These are phyloP conservation scores for Trichoderma sp. DNA, from an alignment of 2,329 filamentous ascomycete species.

Conservation along the genomic window DNA sequence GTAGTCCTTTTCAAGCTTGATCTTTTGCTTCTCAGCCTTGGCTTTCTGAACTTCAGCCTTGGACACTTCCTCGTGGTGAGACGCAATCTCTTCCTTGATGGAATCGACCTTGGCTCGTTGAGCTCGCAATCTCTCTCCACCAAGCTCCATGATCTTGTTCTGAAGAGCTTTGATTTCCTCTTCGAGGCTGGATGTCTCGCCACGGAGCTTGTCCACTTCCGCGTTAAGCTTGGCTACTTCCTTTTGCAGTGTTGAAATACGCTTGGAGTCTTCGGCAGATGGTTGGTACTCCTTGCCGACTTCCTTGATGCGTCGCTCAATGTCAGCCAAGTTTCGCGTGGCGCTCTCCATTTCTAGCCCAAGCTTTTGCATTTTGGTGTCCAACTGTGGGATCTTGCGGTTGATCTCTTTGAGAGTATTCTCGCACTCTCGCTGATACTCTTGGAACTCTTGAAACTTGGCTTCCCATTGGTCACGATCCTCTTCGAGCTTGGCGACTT, in stretches of 20 bases:
- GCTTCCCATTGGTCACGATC: constrained; percentile 83
- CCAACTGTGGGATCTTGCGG: constrained; percentile 76
- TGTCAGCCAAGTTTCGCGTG: constrained; percentile 78
- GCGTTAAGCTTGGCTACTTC: constrained; percentile 71
- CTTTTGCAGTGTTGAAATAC: constrained; percentile 70
- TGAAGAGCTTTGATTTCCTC: constrained; percentile 90
- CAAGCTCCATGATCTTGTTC: constrained; percentile 97
- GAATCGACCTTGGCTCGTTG: constrained; percentile 90
- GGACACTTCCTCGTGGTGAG: constrained; percentile 77
- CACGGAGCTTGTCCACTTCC: constrained; percentile 75
- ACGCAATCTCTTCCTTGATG: constrained; percentile 79
- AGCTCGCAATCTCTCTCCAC: constrained; percentile 84
- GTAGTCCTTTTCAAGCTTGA: constrained; percentile 81
- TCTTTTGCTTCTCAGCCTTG: constrained; percentile 89
- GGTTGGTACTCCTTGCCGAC: constrained; percentile 76
- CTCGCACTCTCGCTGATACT: constrained; percentile 79
- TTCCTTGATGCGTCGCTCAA: constrained; percentile 81
- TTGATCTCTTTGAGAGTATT: constrained; percentile 67
- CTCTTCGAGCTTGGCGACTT: constrained; percentile 80
- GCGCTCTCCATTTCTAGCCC: constrained; percentile 84
- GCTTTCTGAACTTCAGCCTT: constrained; percentile 82
- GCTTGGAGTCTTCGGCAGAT: constrained; percentile 74
- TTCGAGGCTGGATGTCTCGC: constrained; percentile 86
- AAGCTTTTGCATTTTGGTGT: constrained; percentile 90
- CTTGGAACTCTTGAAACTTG: constrained; percentile 79